Evolutionary conservation across 2,329 filamentous ascomycete species (phyloP), one percentile per base, ranked within the genome.

Genomic region (Fusarium penzigii): DNA sequence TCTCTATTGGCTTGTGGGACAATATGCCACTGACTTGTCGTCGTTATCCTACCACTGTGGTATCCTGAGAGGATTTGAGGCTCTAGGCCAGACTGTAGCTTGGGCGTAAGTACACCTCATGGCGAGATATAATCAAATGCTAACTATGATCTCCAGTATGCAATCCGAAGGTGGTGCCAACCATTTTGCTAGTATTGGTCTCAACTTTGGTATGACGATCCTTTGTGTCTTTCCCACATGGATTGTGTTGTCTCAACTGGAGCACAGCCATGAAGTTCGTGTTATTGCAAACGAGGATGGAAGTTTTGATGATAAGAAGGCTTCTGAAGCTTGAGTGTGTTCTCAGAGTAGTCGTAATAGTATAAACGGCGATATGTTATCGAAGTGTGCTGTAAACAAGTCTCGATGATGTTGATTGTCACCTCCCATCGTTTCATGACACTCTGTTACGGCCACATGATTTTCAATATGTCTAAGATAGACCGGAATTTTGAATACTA

Each of bases 1-100:
- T 40, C 50, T 51, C 42, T 48, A 48, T 42, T 53, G 51, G 51
- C 51, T 53, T 6, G 42, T 53, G 8, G 51, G 51, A 10, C 51
- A 53, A 20, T 53, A 53, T 17, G 39, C 46, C 5, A 53, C 51
- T 7, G 46, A 53, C 14, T 9, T 49, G 1, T 49, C 47, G 8
- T 49, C 47, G 6, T 36, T 49, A n/a, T 49, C 47, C 13, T 36
- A 49, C 34, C 47, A 49, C 41, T 38, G 25, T n/a, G 47, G 47
- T 13, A 49, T 49, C 29, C 34, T 49, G 6, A 17, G 47, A 44
- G 47, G 47, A 6, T 39, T 49, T 17, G 41, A 49, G 17, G 47
- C 47, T 40, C 47, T 49, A 2, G 47, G 47, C 3, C 47, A 44
- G 42, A 49, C 47, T 10, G 47, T 49, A 8, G 47, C 47, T 16